These are phyloP conservation scores for Candida neerlandica DNA, from an alignment of 1,139 yeast species.

Conservation along the genomic window DNA sequence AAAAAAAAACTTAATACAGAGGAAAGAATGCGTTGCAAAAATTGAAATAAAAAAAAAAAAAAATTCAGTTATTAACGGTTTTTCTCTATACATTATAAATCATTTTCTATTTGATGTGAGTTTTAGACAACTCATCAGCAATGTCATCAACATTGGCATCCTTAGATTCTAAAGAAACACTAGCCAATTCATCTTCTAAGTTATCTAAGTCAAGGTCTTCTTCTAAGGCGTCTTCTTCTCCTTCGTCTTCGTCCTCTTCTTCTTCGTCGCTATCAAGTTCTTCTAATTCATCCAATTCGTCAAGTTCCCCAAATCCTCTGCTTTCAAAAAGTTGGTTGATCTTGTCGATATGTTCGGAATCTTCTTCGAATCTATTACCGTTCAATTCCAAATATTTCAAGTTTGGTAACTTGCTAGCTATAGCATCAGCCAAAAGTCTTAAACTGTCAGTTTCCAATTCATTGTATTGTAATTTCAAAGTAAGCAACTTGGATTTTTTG, in stretches of 20 bases:
- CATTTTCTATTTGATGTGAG: slow-evolving; percentile 39
- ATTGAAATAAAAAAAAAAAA: not conserved
- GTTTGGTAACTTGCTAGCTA: slow-evolving; percentile 58
- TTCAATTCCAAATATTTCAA: slow-evolving; percentile 76
- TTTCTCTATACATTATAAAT: not conserved
- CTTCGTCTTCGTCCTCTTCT: slow-evolving; percentile 69
- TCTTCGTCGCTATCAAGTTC: slow-evolving; percentile 86
- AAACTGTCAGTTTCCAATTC: slow-evolving; percentile 77
- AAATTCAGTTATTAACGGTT: not conserved
- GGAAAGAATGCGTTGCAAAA: not conserved
- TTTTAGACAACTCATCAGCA: slow-evolving; percentile 58
- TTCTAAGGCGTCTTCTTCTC: slow-evolving; percentile 49
- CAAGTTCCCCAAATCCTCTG: slow-evolving; percentile 80
- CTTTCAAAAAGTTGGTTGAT: slow-evolving; percentile 60
- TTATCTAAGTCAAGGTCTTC: slow-evolving; percentile 56
- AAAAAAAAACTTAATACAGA: too few relatives aligned
- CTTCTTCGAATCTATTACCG: slow-evolving; percentile 78
- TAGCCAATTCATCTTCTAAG: slow-evolving; percentile 61
- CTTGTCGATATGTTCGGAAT: slow-evolving; percentile 36
- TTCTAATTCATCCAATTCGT: slow-evolving; percentile 92
- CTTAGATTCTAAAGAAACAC: slow-evolving; percentile 27
- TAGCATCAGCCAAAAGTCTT: slow-evolving; percentile 53
- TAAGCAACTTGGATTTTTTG: slow-evolving; percentile 44
- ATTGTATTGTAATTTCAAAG: slow-evolving; percentile 81
- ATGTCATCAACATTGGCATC: slow-evolving; percentile 54